These are phyloP conservation scores for Amaranthus hypochondriacus DNA, from an alignment of 148 eudicot genomes.

Conservation along the genomic window DNA sequence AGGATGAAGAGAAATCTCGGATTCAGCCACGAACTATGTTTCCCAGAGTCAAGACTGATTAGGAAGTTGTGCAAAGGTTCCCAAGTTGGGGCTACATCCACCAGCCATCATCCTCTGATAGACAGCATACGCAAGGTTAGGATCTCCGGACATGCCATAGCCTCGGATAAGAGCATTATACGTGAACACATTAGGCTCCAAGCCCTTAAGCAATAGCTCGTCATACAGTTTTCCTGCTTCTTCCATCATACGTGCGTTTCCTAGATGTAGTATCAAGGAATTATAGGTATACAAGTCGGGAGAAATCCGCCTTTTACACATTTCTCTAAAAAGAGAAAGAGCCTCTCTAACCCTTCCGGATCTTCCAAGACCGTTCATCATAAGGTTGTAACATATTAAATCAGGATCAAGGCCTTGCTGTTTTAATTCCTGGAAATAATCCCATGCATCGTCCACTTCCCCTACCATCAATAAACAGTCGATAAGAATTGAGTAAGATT, in stretches of 20 bases:
- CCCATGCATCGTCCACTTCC: constrained; percentile 57
- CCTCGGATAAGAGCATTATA: constrained; percentile 92
- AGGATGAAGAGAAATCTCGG: not conserved
- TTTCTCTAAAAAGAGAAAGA: constrained; percentile 56
- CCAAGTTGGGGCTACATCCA: constrained; percentile 80
- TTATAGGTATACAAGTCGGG: constrained; percentile 83
- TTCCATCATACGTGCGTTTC: constrained; percentile 63
- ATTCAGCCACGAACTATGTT: not conserved
- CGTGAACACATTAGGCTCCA: constrained; percentile 79
- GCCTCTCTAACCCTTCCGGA: constrained; percentile 58
- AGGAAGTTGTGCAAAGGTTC: constrained; percentile 90
- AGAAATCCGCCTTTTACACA: constrained; percentile 48
- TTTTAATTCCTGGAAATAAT: constrained; percentile 69
- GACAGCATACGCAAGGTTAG: constrained; percentile 68
- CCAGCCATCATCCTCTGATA: constrained; percentile 93
- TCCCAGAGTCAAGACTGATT: constrained; percentile 32
- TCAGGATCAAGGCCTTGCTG: constrained; percentile 78
- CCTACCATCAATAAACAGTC: constrained; percentile 71
- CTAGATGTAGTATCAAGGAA: constrained; percentile 74
- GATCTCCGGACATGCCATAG: constrained; percentile 67
- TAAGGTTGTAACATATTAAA: constrained; percentile 67
- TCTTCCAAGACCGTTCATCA: constrained; percentile 86
- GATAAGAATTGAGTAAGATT: constrained; percentile 80
- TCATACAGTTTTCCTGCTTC: constrained; percentile 68
- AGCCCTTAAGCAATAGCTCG: constrained; percentile 60